Conservation (phyloP, 257 asterid species). For the Przewalskia tangutica region DNA sequence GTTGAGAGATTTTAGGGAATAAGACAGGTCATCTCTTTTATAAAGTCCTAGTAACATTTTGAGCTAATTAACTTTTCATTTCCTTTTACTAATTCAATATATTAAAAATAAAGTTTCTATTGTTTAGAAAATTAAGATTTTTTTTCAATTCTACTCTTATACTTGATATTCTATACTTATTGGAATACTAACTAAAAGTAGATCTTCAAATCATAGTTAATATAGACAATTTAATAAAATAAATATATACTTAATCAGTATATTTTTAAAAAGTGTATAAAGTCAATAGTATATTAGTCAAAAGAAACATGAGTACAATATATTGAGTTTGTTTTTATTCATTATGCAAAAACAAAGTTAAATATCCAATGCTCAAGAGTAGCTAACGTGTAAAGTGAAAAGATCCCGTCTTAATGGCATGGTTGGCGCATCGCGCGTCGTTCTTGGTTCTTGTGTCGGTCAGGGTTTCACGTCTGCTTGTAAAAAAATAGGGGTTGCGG, state of each 20-base stretch:
- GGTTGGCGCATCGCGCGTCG: no score
- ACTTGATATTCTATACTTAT: not conserved
- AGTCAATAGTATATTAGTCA: no score
- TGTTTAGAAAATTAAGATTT: not conserved
- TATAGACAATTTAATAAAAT: no score
- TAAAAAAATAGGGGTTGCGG: no score
- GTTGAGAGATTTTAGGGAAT: constrained; percentile 17
- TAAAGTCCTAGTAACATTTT: not conserved
- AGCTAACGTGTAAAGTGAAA: not conserved
- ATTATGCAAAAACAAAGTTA: not conserved
- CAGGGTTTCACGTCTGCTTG: no score
- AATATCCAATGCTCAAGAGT: not conserved
- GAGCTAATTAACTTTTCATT: not conserved
- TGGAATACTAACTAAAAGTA: not conserved
- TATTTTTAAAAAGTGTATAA: no score
- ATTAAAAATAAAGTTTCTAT: not conserved
- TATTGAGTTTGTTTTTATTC: not conserved
- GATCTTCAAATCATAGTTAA: no score
- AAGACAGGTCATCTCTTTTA: constrained; percentile 23
- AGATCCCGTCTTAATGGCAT: no score
- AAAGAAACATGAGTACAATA: not conserved
- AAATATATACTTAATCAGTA: no score
- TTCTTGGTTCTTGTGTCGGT: no score
- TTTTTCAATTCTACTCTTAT: not conserved
- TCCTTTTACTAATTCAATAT: not conserved